Base-by-base conservation (phyloP, 2,329 filamentous ascomycete species). In the Pseudocercospora crystallina region DNA sequence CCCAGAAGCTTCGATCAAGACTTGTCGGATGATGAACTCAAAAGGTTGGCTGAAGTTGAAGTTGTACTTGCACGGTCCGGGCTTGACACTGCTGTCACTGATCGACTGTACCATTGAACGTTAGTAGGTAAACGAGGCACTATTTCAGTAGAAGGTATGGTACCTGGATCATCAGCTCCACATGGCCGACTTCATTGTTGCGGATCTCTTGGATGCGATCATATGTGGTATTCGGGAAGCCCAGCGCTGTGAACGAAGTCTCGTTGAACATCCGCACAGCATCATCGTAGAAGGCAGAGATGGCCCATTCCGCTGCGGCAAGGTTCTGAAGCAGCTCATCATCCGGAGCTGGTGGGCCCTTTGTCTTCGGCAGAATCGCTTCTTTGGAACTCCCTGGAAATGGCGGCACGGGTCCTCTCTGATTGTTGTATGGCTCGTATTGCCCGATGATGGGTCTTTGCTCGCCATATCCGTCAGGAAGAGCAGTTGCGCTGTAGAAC, bases 261-360 rank as follows among this genome's bases (percentile, higher is more conserved):
- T 48, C 38, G 35, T 70, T 73, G 65, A 75, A 76, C 2, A 51
- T 51, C 45, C 75, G 71, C 0, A 76, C 69, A 8, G 61, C 70
- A 51, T 69, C 63, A 50, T 76, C 67, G 60, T 77, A 76, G 60
- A 77, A 76, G 33, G 58, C 60, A 60, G 69, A 77, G 56, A 76
- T 73, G 20, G 68, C 61, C 74, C 73, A 76, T 60, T 76, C 74
- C n/a, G 73, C 73, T 20, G 63, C 60, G 1, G 75, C 64, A 2
- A 77, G 65, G 51, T 76, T 76, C 58, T 76, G 74, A 59, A 69
- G 76, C 10, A 76, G 66, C 8, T 69, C 51, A 47, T 76, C 73
- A 42, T 76, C 73, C 3, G 62, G 60, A 2, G 62, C 72, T 1
- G 69, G 61, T n/a, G 66, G 55, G 1, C 65, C 69, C 8, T 47